These are phyloP conservation scores for Russula dissimulans DNA, from an alignment of 768 basidiomycete genomes.

Conservation along the genomic window DNA sequence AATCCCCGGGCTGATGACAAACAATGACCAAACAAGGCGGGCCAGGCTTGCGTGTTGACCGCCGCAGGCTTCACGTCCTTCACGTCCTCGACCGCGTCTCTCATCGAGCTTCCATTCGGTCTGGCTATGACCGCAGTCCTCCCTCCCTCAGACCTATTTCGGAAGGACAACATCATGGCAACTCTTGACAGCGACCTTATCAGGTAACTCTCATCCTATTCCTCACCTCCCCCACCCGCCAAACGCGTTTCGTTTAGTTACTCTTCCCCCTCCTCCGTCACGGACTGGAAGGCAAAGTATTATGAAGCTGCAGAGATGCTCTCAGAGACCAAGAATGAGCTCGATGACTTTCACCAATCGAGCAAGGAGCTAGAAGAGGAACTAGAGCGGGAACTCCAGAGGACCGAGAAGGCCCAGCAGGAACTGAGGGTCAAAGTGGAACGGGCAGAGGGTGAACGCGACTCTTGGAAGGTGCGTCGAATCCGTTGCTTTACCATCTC, in stretches of 20 bases:
- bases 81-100: slow-evolving; percentile 18
- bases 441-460: slow-evolving; percentile 64
- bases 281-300: slow-evolving; percentile 74
- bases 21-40: slow-evolving; percentile 15
- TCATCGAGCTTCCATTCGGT: slow-evolving; percentile 15
- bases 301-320: slow-evolving; percentile 80
- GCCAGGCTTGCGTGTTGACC: slow-evolving; percentile 17
- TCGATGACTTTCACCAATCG: slow-evolving; percentile 79
- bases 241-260: slow-evolving; percentile 34
- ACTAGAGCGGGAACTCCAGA: slow-evolving; percentile 81
- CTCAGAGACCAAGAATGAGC: slow-evolving; percentile 72
- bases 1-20: background rate
- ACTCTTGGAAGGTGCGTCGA: slow-evolving; percentile 83
- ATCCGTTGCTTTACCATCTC: background rate
- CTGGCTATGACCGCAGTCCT: slow-evolving; percentile 55
- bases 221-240: background rate
- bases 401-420: slow-evolving; percentile 77
- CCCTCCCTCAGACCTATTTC: slow-evolving; percentile 47
- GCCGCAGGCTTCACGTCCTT: slow-evolving; percentile 7
- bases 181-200: slow-evolving; percentile 58
- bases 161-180: slow-evolving; percentile 47
- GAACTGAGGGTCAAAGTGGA: slow-evolving; percentile 67
- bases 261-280: slow-evolving; percentile 34
- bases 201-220: slow-evolving; percentile 34
- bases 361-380: slow-evolving; percentile 92